Conservation (phyloP, 2,329 filamentous ascomycete species). For the Paecilomyces fulvus region DNA sequence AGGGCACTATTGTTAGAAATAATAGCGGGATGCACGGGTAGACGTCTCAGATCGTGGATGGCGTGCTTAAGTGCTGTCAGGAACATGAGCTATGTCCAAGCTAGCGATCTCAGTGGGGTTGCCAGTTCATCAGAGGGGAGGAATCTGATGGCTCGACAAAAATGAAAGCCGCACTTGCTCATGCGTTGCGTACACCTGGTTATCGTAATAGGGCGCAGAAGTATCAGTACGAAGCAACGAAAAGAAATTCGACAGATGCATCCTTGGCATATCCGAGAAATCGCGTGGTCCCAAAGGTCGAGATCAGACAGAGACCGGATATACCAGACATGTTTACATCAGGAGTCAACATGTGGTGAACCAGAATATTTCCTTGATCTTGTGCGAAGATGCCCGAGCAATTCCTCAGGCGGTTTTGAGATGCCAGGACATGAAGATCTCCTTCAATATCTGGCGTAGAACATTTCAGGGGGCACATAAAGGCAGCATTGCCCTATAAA, state of each 20-base stretch:
- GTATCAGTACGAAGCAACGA: slow-evolving; percentile 3
- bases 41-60: slow-evolving; percentile 6
- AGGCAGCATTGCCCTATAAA: not conserved
- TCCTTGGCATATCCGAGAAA: not conserved
- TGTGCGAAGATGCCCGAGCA: not conserved
- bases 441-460: too few relatives aligned
- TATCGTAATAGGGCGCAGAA: slow-evolving; percentile 10
- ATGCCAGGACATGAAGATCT: not conserved
- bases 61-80: slow-evolving; percentile 2
- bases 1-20: too few relatives aligned
- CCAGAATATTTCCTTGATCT: not conserved
- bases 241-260: slow-evolving; percentile 2
- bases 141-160: slow-evolving; percentile 8
- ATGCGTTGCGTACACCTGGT: slow-evolving; percentile 7
- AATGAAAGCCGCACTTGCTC: slow-evolving; percentile 9
- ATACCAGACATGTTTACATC: not conserved
- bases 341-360: not conserved
- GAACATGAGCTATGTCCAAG: not conserved
- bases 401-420: not conserved
- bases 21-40: slow-evolving; percentile 6
- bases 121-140: slow-evolving; percentile 13
- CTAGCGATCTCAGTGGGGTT: slow-evolving; percentile 7
- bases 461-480: too few relatives aligned
- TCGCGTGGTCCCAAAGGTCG: not conserved
- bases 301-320: not conserved